These are phyloP conservation scores for Penicillium digitatum DNA, from an alignment of 2,329 filamentous ascomycete species.

Conservation along the genomic window DNA sequence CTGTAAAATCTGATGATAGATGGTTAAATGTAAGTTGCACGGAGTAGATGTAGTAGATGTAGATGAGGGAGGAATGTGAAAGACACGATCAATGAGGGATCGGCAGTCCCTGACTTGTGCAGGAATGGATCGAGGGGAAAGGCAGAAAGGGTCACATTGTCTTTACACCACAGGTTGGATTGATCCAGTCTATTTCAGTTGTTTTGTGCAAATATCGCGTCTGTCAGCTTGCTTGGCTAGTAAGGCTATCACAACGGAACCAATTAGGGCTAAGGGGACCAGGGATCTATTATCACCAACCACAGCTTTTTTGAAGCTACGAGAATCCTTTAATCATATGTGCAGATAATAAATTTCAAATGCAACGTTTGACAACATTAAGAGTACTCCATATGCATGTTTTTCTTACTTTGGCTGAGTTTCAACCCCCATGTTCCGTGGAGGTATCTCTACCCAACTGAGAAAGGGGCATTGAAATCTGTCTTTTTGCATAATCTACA, in stretches of 20 bases:
- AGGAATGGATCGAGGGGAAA: conserved; percentile 6
- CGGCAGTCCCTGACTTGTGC: background rate
- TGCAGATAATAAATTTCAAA: background rate
- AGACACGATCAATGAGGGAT: background rate
- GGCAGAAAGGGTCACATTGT: background rate
- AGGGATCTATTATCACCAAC: background rate
- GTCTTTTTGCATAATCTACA: too few species aligned
- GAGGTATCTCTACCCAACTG: background rate
- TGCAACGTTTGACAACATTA: background rate
- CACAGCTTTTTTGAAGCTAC: too few species aligned
- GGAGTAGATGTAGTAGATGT: background rate
- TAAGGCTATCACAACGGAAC: background rate
- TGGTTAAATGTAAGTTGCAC: background rate
- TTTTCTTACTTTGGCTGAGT: background rate
- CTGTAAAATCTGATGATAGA: background rate
- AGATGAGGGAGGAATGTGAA: background rate
- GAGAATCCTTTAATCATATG: background rate
- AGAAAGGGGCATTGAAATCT: too few species aligned
- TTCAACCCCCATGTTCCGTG: background rate
- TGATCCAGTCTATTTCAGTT: background rate
- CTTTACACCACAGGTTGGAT: background rate
- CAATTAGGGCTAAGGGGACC: background rate
- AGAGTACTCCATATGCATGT: too few species aligned
- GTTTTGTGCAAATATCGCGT: too few species aligned
- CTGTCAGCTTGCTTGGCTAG: background rate